These are phyloP conservation scores for Globisporangium irregulare DNA, from an alignment of 352 stramenopile genomes.

Conservation along the genomic window DNA sequence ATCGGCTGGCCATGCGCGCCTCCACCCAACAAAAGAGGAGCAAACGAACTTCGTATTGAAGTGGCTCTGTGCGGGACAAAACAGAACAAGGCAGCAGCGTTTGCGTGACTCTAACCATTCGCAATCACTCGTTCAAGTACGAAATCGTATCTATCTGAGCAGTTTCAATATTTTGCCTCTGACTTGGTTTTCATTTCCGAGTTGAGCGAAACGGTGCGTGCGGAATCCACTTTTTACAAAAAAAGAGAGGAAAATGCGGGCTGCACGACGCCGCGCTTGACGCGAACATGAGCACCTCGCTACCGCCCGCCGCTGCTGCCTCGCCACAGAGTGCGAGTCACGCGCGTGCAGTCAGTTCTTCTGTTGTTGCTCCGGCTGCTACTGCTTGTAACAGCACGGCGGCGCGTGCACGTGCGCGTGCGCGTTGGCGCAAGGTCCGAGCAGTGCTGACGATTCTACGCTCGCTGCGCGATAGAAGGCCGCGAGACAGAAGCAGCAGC, in stretches of 20 bases:
- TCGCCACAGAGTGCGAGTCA: neutral
- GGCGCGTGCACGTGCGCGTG: neutral
- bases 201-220: neutral
- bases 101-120: neutral
- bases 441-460: neutral
- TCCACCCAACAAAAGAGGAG: conserved; percentile 4
- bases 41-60: neutral
- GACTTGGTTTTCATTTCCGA: neutral
- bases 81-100: neutral
- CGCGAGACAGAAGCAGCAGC: neutral
- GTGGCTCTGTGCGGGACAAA: neutral
- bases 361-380: neutral
- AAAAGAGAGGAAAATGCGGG: neutral
- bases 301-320: neutral
- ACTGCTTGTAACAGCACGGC: neutral
- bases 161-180: neutral
- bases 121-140: neutral
- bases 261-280: neutral
- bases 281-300: neutral
- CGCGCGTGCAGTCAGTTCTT: neutral
- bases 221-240: neutral
- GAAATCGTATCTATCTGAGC: neutral
- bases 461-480: conserved; percentile 2
- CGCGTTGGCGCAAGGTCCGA: conserved; percentile 12
- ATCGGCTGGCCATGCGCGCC: neutral